Evolutionary conservation across 148 eudicot species (phyloP), one percentile per base, ranked within the genome.

Genomic region (Arctostaphylos glauca): DNA sequence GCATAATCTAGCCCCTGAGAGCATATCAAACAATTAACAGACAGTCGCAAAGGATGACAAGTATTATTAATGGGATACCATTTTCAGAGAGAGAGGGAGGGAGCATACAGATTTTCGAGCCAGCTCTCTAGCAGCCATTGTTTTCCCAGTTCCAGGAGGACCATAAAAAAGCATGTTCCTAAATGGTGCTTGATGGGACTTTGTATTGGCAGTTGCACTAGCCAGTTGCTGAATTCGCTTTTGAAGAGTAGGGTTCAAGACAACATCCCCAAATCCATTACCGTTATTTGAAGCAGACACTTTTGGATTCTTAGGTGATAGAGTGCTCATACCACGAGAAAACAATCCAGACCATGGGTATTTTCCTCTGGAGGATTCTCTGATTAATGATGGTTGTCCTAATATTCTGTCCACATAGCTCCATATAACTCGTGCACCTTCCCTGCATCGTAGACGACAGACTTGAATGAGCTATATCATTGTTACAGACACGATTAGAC

Each of bases 91-190:
- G 64, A 83, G 86, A 71, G 41, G 54, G 80, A 67, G 87, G 84
- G 67, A 77, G 50, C 88, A 54, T 94, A 97, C 99, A 71, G 99
- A 97, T 90, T 90, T 94, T 44, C 88, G 92, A 83, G 99, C 99
- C 54, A 97, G 90, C 90, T 94, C 99, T 81, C 99, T 92, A 21
- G 98, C 99, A 88, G 92, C 99, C 98, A 97, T 94, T 23, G 99
- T 97, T 88, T 97, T 97, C 75, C 99, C 99, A 75, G 99, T 97
- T 82, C 99, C 99, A 25, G 99, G 99, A 80, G 99, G 99, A 48
- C 99, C 98, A 87, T 93, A 97, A 83, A 97, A 97, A 67, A 97
- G 96, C 98, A 97, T 97, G 84, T 97, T 97, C 76, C 99, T 89
- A 83, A 93, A 97, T 58, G 99, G 99, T 84, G 99, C 99, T 81